Conservation (phyloP, 2,329 filamentous ascomycete species). For the Shiraia sp. region DNA sequence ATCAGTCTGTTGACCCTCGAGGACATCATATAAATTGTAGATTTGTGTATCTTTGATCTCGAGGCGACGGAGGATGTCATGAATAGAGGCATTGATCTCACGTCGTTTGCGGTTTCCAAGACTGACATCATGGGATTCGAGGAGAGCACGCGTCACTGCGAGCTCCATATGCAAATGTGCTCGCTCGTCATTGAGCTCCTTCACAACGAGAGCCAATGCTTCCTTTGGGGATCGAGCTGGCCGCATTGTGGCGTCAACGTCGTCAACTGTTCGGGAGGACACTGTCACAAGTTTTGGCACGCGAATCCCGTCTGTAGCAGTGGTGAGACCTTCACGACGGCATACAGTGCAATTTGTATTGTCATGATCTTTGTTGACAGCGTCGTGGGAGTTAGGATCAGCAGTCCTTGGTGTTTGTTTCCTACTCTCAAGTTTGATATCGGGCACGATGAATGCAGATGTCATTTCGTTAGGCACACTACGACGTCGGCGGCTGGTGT, state of each 20-base stretch:
- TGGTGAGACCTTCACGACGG: slow-evolving; percentile 48
- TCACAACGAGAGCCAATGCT: slow-evolving; percentile 81
- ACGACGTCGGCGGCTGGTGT: slow-evolving; percentile 55
- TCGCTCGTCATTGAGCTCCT: slow-evolving; percentile 78
- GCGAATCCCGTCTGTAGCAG: slow-evolving; percentile 35
- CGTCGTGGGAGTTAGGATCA: slow-evolving; percentile 18
- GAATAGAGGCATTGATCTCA: slow-evolving; percentile 63
- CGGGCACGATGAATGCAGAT: slow-evolving; percentile 66
- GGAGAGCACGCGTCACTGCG: slow-evolving; percentile 59
- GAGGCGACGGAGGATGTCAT: slow-evolving; percentile 63
- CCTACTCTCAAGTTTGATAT: slow-evolving; percentile 58
- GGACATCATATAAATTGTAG: slow-evolving; percentile 80
- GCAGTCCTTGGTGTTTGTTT: slow-evolving; percentile 26
- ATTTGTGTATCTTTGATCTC: slow-evolving; percentile 79
- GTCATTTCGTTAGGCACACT: slow-evolving; percentile 60
- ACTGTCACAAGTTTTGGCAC: slow-evolving; percentile 57
- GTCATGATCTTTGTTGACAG: slow-evolving; percentile 52
- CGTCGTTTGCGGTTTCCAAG: slow-evolving; percentile 68
- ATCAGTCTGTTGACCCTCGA: slow-evolving; percentile 74
- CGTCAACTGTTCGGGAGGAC: slow-evolving; percentile 55
- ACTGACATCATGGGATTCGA: slow-evolving; percentile 65
- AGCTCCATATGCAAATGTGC: slow-evolving; percentile 74
- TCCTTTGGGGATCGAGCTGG: slow-evolving; percentile 68
- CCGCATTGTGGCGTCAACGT: slow-evolving; percentile 63
- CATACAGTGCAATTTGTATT: slow-evolving; percentile 62